Conservation (phyloP, 2,329 filamentous ascomycete species). For the Clonostachys rosea region DNA sequence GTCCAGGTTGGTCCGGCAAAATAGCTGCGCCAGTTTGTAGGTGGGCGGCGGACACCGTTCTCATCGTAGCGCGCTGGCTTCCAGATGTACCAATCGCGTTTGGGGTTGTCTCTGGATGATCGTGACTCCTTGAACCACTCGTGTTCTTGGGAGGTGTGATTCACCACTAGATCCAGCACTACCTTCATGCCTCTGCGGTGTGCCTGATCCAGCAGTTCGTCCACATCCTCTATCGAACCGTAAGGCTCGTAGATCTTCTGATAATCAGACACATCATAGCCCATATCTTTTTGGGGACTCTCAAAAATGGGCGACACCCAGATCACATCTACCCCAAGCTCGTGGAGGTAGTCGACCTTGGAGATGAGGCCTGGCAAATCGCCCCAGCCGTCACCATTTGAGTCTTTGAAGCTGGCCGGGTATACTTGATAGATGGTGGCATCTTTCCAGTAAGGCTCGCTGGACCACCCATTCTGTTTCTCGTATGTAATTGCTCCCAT, state of each 20-base stretch:
- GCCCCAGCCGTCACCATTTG: constrained; percentile 57
- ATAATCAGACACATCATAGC: constrained; percentile 70
- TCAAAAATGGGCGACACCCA: constrained; percentile 51
- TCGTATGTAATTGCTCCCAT: constrained; percentile 28
- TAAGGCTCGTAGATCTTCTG: constrained; percentile 61
- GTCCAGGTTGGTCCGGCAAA: constrained; percentile 46
- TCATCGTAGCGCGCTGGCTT: constrained; percentile 47
- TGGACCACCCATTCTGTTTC: constrained; percentile 18
- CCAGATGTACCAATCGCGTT: constrained; percentile 66
- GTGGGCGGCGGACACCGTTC: constrained; percentile 48
- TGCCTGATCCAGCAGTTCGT: constrained; percentile 53
- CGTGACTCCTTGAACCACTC: constrained; percentile 53
- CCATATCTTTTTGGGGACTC: constrained; percentile 64
- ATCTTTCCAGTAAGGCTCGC: constrained; percentile 33
- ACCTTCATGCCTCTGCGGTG: constrained; percentile 60
- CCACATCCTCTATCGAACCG: constrained; percentile 63
- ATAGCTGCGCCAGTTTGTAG: constrained; percentile 51
- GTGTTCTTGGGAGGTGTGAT: constrained; percentile 58
- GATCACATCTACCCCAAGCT: constrained; percentile 57
- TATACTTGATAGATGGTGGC: constrained; percentile 48
- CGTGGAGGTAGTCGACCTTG: constrained; percentile 58
- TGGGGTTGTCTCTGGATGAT: constrained; percentile 41
- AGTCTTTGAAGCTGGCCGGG: constrained; percentile 54
- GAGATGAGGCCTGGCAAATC: constrained; percentile 62
- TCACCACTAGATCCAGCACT: constrained; percentile 69